Conservation (phyloP, 768 basidiomycete genomes). For the Lactarius deliciosus region DNA sequence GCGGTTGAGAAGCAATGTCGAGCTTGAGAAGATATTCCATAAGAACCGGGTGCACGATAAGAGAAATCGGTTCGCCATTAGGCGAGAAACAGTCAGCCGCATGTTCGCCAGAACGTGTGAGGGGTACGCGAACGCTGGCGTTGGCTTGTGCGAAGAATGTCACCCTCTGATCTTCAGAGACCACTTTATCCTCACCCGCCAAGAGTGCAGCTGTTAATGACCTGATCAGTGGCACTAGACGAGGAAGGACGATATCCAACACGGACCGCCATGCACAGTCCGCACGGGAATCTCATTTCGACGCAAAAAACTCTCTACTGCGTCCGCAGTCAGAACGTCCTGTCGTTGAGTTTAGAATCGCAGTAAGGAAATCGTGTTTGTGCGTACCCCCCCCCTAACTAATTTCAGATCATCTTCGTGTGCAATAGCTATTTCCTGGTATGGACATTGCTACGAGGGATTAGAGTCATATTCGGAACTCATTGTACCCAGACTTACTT, state of each 20-base stretch:
- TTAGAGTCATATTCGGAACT: background rate
- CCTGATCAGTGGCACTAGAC: background rate
- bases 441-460: background rate
- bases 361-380: no score
- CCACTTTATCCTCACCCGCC: background rate
- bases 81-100: background rate
- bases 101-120: background rate
- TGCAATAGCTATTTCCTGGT: conserved; percentile 1
- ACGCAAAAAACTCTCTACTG: conserved; percentile 3
- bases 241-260: background rate
- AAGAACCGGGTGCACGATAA: conserved; percentile 8
- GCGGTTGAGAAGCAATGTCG: background rate
- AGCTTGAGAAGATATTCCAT: conserved; percentile 1
- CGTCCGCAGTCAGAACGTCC: conserved; percentile 5
- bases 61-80: conserved; percentile 9
- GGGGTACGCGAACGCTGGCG: background rate
- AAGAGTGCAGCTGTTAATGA: conserved; percentile 10
- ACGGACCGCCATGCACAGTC: background rate
- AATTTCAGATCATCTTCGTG: conserved; percentile 7
- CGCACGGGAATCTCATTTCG: background rate
- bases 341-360: background rate
- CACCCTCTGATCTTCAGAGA: background rate
- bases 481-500: background rate
- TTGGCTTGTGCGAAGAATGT: conserved; percentile 5
- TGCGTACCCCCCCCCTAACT: background rate